Evolutionary conservation across 148 eudicot species (phyloP).

Genomic region (Suaeda aralocaspica): DNA sequence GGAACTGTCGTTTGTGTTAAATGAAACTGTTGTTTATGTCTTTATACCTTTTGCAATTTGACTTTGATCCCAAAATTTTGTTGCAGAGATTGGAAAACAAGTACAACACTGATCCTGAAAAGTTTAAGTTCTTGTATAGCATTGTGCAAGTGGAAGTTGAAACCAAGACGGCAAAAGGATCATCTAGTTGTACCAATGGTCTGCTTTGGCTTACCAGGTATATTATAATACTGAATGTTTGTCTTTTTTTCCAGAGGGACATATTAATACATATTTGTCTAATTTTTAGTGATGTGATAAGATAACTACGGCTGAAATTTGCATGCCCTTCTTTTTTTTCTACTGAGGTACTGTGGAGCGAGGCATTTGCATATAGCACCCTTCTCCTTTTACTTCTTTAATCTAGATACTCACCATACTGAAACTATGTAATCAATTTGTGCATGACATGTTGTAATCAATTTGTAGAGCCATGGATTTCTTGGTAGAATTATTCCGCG

Average conservation of each 20-base stretch:
- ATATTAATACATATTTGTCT: not conserved
- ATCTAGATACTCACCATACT: not conserved
- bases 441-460: slow-evolving; percentile 10
- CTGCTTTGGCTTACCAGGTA: slow-evolving; percentile 97
- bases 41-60: not conserved
- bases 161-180: slow-evolving; percentile 75
- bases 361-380: not conserved
- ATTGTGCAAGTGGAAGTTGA: slow-evolving; percentile 86
- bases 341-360: not conserved
- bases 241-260: too few species aligned
- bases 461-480: slow-evolving; percentile 84
- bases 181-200: slow-evolving; percentile 90
- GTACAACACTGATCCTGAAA: slow-evolving; percentile 58
- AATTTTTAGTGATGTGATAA: not conserved
- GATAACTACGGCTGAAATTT: not conserved
- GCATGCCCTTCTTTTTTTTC: not conserved
- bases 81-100: slow-evolving; percentile 80
- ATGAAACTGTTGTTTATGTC: too few species aligned
- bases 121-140: slow-evolving; percentile 69
- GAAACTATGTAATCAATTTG: too few species aligned
- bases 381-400: not conserved
- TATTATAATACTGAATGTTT: not conserved
- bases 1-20: not conserved
- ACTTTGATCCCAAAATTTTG: slow-evolving; percentile 7
- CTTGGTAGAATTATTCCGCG: slow-evolving; percentile 70